Evolutionary conservation across 73 alveolate species (phyloP), one percentile per base, ranked within the genome.

Genomic region (Paramecium caudatum): DNA sequence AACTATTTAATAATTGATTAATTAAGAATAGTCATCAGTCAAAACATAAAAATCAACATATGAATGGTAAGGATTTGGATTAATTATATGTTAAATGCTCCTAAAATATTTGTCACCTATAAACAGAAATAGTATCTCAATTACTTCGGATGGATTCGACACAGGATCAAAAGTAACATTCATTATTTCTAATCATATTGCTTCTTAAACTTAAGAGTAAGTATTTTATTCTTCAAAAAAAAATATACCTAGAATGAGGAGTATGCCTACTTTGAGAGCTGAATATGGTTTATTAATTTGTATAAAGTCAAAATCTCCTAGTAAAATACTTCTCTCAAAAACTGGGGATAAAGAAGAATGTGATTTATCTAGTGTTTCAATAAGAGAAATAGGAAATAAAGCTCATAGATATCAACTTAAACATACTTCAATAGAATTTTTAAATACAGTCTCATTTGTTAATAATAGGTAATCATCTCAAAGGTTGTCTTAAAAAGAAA

Each of bases 21-120:
- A 82, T 82, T 82, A 47, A 0, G 82, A 82, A 47, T 19, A 47
- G 25, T 15, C 9, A 49, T 49, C n/a, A n/a, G n/a, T n/a, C n/a
- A n/a, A 55, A 12, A 55, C 45, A 12, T 27, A 16, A 16, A 46
- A 55, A 46, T 19, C 25, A 34, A 12, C 91, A 32, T 47, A 45
- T 17, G 41, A 82, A 37, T 82, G 82, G 78, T 16, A 82, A 86
- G 93, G 93, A 36, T 86, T 86, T 21, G 93, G 93, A 0, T 39
- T 86, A 37, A 65, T 78, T n/a, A 86, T 86, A 15, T 86, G 90
- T 5, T 43, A 86, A 7, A 62, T 86, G 48, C 34, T 86, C 37
- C 48, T 86, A 5, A 68, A 90, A 32, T 62, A 62, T 8, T 48
- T 86, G 43, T 70, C 90, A 17, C 70, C 93, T 0, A 78, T 62